Evolutionary conservation across 2,329 filamentous ascomycete species (phyloP), one percentile per base, ranked within the genome.

Genomic region (Ascochyta lentis): DNA sequence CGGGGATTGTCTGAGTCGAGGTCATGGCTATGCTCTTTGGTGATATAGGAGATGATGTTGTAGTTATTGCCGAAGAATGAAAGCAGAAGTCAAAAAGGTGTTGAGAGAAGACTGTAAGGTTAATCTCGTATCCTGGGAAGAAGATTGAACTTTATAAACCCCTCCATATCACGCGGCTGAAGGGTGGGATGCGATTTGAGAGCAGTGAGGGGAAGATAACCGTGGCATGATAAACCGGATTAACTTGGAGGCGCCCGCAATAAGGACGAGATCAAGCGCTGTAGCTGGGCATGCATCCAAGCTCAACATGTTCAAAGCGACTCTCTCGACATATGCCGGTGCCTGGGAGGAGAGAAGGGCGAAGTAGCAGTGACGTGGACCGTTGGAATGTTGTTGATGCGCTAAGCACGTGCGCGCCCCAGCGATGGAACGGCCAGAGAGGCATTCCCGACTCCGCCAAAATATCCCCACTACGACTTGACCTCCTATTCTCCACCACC

Each of bases 1-100:
- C 79, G 34, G 77, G 78, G 31, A 81, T 70, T 52, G 65, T 72
- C 41, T 73, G 66, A 16, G 56, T 45, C 4, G 48, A n/a, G 24
- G 60, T 16, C 65, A 68, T 66, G 41, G 16, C 34, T 10, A 12
- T 29, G 27, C 27, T 29, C 8, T 29, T 29, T 29, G 5, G 10
- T 13, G 29, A 6, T 31, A 12, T 31, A 13, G 29, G 12, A 13
- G 13, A 15, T 6, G 13, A 12, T 31, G 12, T 13, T 10, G 29
- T 31, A 31, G 27, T 29, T 29, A 10, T 29, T 29, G 27, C 3
- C 3, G 7, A 10, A 29, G 12, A 13, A 12, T 12, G 29, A 12
- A 13, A 5, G 29, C 12, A 15, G 29, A 13, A 12, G 10, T 15
- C 12, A 31, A 19, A 3, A 15, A 6, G 12, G 13, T 6, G 12